Evolutionary conservation across 78 protist species (phyloP), one percentile per base, ranked within the genome.

Genomic region (slime mould (Dictyostelium discoideum)): DNA sequence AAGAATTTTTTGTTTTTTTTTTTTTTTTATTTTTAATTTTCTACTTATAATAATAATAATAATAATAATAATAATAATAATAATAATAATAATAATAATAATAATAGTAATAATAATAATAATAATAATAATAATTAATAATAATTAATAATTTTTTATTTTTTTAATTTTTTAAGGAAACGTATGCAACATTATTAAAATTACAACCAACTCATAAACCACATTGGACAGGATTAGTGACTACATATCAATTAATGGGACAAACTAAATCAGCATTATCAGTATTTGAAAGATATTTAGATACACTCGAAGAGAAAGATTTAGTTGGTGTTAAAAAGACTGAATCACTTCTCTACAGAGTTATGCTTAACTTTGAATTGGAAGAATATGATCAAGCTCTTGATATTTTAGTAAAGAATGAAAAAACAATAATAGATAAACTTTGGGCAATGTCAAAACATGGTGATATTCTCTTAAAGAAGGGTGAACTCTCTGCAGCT

Each of bases 191-290:
- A 50, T 87, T 98, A n/a, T 96, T 98, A 48, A 67, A 42, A 37
- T n/a, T 84, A 18, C 96, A 97, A 46, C 87, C 98, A 57, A 9
- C 87, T n/a, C 24, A 69, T 42, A 80, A 88, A 74, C 74, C 78
- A 65, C 60, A 94, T 87, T 98, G 99, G 99, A n/a, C 97, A 24
- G 94, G 97, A 20, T 96, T 97, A 46, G 98, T 98, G 7, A 7
- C 97, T 22, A 93, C 98, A 39, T 11, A 93, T 18, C 99, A 98
- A 50, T 73, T 97, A 26, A 44, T 44, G 60, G 97, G 96, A 5
- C 85, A 93, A 54, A 22, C 80, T 42, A 50, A 39, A 40, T 50
- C 44, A 72, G 98, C 98, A 7, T 14, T 77, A 9, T 22, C 57
- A 8, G 69, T 97, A 54, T 67, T 98, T 29, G 95, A 93, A n/a